Conservation (phyloP, 805 yeast genomes). For the Lipomyces orientalis region DNA sequence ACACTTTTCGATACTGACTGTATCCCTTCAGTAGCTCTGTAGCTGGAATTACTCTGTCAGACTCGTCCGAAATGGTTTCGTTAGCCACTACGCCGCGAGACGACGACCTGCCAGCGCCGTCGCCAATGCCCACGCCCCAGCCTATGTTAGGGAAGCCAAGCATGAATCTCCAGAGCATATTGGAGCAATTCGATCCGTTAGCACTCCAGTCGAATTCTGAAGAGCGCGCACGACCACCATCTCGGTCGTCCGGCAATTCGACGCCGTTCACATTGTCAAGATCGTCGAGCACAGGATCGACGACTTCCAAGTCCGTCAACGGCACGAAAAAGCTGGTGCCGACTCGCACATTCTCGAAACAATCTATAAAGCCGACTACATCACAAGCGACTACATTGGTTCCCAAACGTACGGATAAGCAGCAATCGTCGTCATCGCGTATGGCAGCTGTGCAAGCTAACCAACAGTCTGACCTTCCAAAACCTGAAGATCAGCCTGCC, state of each 20-base stretch:
- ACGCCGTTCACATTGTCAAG: slow-evolving; percentile 6
- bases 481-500: slow-evolving; percentile 43
- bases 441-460: neutral
- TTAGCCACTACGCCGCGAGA: slow-evolving; percentile 7
- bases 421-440: neutral
- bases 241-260: slow-evolving; percentile 3
- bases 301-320: slow-evolving; percentile 4
- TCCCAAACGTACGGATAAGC: neutral
- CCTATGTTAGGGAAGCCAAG: slow-evolving; percentile 30
- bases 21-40: neutral
- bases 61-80: slow-evolving; percentile 20
- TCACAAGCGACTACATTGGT: neutral
- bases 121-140: slow-evolving; percentile 32
- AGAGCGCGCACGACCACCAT: slow-evolving; percentile 12
- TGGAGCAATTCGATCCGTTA: slow-evolving; percentile 43
- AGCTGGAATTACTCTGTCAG: slow-evolving; percentile 2
- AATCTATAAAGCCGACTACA: neutral
- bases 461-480: slow-evolving; percentile 22
- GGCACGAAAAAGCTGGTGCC: neutral
- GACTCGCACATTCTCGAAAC: neutral
- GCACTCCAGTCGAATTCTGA: slow-evolving; percentile 25
- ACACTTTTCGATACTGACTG: neutral
- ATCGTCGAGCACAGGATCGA: slow-evolving; percentile 18
- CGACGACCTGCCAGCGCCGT: slow-evolving; percentile 2
- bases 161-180: slow-evolving; percentile 33